Base-by-base conservation (phyloP, 495 filamentous ascomycete genomes). In the Talaromyces proteolyticus region DNA sequence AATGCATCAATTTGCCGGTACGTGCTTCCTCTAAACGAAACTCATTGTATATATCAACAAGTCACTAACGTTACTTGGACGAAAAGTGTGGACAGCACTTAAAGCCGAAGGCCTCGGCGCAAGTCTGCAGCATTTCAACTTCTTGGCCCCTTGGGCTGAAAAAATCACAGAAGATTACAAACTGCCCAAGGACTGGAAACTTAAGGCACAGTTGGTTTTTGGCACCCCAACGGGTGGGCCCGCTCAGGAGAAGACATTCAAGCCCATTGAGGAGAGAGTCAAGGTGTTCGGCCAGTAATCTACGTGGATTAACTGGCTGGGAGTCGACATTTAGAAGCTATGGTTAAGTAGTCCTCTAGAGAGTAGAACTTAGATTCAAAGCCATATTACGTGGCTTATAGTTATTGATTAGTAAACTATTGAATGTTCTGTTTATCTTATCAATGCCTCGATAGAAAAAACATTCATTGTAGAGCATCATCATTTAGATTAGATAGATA, bases 51-150 rank as follows among this genome's bases (percentile, higher is more conserved):
- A 39, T 40, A 12, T 40, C 17, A 21, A 23, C 6, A 22, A 22
- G 8, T 23, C 14, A 6, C 47, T 25, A 34, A 18, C 19, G 24
- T 5, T 22, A 3, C 34, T 16, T 26, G 8, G 14, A 49, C 8
- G 8, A 40, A 38, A 39, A 72, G 70, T 78, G 38, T 81, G 77
- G 77, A 74, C 73, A 4, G 77, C 65, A 8, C 68, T 81, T 24
- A 67, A 73, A 42, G 53, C 66, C 6, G 69, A 76, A 29, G 77
- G 77, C n/a, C 67, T 81, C 52, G 77, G 76, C 42, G 69, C 64
- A 23, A 80, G 78, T 55, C 62, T 81, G 50, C 77, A 81, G 64
- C 77, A 81, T 60, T 79, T 76, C 51, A 76, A 77, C 52, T 49
- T 49, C 47, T n/a, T 40, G n/a, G 71, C 73, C 1, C 57, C 74